These are phyloP conservation scores for Trichoderma simmonsii DNA, from an alignment of 2,329 filamentous ascomycete species.

Conservation along the genomic window DNA sequence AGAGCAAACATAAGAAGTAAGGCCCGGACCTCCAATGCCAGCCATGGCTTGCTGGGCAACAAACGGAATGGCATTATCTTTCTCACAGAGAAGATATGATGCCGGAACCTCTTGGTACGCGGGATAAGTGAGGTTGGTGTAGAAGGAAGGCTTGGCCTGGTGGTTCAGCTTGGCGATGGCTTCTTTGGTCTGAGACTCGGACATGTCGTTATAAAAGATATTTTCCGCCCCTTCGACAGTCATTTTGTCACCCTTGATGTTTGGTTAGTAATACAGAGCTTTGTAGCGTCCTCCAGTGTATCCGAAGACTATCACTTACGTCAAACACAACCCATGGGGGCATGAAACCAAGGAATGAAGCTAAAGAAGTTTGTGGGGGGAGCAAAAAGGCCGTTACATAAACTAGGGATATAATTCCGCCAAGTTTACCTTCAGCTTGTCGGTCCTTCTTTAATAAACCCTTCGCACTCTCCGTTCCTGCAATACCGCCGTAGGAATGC, in stretches of 20 bases:
- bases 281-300: background rate
- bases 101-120: background rate
- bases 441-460: background rate
- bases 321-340: background rate
- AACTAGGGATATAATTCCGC: background rate
- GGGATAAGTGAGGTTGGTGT: background rate
- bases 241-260: background rate
- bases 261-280: background rate
- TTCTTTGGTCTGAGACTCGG: background rate
- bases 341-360: background rate
- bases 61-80: background rate
- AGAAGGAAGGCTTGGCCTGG: background rate
- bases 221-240: background rate
- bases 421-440: background rate
- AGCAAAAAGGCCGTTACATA: background rate
- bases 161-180: background rate
- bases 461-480: background rate
- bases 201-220: background rate
- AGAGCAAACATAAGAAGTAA: background rate
- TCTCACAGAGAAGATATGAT: background rate
- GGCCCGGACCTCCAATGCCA: background rate
- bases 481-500: background rate
- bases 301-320: background rate
- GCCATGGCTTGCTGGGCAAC: background rate
- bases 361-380: background rate